These are phyloP conservation scores for Beta macrorhiza DNA, from an alignment of 179 eudicot genomes.

Conservation along the genomic window DNA sequence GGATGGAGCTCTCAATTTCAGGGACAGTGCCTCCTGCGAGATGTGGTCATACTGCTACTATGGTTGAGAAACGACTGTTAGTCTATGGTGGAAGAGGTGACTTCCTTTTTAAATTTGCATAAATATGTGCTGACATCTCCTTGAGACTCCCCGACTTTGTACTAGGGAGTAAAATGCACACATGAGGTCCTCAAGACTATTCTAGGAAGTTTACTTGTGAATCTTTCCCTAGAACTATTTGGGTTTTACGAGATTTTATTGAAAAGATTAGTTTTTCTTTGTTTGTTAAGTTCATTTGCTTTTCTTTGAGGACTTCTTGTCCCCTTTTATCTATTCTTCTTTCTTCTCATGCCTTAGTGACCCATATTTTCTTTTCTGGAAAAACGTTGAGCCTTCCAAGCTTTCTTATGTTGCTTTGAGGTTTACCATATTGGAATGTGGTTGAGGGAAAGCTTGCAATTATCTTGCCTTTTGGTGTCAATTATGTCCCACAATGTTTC, in stretches of 20 bases:
- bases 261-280: no score
- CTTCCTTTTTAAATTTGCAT: slow-evolving; percentile 6
- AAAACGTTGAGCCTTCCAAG: not conserved
- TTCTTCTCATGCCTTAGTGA: no score
- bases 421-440: not conserved
- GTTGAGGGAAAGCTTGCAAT: not conserved
- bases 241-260: no score
- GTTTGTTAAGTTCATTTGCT: not conserved
- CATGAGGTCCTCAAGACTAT: not conserved
- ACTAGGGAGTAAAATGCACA: not conserved
- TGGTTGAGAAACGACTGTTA: slow-evolving; percentile 94
- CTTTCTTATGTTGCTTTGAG: not conserved
- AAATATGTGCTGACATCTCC: not conserved
- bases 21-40: slow-evolving; percentile 90
- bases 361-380: not conserved
- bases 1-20: slow-evolving; percentile 81
- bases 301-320: not conserved
- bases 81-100: slow-evolving; percentile 96
- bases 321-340: not conserved
- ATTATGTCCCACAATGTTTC: not conserved
- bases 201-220: not conserved
- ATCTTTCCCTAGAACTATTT: not conserved
- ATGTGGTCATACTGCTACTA: slow-evolving; percentile 95
- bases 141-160: not conserved
- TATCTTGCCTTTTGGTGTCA: not conserved